A percentile compares a stretch with the other conserved stretches of the same genome.
Conservation (phyloP, 2,329 filamentous ascomycete species). For the Curvularia hawaiiensis region DNA sequence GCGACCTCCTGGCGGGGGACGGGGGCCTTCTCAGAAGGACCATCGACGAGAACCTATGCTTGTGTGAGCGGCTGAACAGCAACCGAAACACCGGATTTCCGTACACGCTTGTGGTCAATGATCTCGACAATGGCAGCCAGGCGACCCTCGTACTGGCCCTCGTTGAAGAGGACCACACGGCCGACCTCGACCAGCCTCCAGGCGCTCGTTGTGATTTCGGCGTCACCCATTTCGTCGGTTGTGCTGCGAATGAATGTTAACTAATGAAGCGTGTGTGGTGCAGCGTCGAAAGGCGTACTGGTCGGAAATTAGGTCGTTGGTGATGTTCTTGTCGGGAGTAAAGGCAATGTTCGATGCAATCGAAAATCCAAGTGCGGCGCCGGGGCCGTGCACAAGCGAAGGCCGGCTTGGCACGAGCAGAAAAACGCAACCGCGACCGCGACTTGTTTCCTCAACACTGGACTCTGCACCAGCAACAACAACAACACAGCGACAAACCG, state of each 20-base stretch:
- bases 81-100: constrained; percentile 53
- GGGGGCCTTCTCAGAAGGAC: constrained; percentile 79
- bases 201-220: constrained; percentile 54
- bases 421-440: constrained; percentile 24
- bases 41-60: constrained; percentile 88
- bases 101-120: constrained; percentile 99
- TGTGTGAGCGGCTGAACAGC: constrained; percentile 38
- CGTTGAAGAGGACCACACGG: constrained; percentile 91
- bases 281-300: constrained; percentile 43
- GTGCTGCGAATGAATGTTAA: constrained; percentile 40
- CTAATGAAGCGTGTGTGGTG: constrained; percentile 23
- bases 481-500: background rate
- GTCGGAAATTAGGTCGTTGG: constrained; percentile 46
- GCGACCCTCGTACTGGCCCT: constrained; percentile 80
- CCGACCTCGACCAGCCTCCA: constrained; percentile 98
- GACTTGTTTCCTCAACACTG: constrained; percentile 9
- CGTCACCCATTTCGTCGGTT: constrained; percentile 54
- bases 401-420: constrained; percentile 17
- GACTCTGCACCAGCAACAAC: constrained; percentile 5
- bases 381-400: constrained; percentile 18
- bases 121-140: constrained; percentile 97
- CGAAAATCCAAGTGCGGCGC: constrained; percentile 20
- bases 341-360: constrained; percentile 22
- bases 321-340: constrained; percentile 39
- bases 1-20: constrained; percentile 87